Evolutionary conservation across 306 rosid species (phyloP).

Genomic region (Chamaecrista fasciculata): DNA sequence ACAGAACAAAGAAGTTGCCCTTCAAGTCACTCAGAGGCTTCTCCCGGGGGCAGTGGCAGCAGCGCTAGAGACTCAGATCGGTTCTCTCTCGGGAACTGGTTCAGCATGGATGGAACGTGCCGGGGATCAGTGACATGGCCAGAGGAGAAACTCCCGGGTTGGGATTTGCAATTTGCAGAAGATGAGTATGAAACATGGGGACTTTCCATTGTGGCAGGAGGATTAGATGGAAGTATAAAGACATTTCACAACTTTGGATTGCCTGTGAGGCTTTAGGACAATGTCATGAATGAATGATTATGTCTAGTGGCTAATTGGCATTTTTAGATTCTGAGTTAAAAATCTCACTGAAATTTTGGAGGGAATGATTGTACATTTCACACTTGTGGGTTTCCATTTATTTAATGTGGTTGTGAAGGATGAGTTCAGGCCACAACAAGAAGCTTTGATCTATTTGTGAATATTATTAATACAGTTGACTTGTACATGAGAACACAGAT

Average conservation of each 20-base stretch:
- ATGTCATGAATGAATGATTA: too few relatives aligned
- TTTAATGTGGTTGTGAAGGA: constrained; percentile 36
- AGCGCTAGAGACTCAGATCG: constrained; percentile 38
- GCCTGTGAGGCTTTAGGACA: constrained; percentile 55
- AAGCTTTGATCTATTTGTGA: constrained; percentile 7
- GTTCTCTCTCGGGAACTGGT: constrained; percentile 55
- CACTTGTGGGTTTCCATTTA: constrained; percentile 13
- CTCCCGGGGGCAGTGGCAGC: too few relatives aligned
- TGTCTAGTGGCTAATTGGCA: neutral
- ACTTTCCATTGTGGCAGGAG: constrained; percentile 60
- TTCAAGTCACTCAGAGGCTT: constrained; percentile 7
- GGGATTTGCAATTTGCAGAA: constrained; percentile 32
- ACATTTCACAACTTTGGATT: constrained; percentile 81
- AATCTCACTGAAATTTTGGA: neutral
- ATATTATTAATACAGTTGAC: neutral
- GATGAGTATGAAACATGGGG: constrained; percentile 65
- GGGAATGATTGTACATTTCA: constrained; percentile 34
- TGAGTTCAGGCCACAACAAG: constrained; percentile 9
- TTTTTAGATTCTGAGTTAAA: constrained; percentile 1
- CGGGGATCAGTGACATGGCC: constrained; percentile 69
- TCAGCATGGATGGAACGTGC: constrained; percentile 47
- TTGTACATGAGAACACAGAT: neutral
- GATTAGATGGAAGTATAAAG: constrained; percentile 62
- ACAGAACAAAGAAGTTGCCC: constrained; percentile 23
- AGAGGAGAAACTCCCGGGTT: constrained; percentile 58